Percentiles rank a stretch among this genome's conserved stretches.
Conservation (phyloP, 352 stramenopile genomes). For the Pythium plurisporium region DNA sequence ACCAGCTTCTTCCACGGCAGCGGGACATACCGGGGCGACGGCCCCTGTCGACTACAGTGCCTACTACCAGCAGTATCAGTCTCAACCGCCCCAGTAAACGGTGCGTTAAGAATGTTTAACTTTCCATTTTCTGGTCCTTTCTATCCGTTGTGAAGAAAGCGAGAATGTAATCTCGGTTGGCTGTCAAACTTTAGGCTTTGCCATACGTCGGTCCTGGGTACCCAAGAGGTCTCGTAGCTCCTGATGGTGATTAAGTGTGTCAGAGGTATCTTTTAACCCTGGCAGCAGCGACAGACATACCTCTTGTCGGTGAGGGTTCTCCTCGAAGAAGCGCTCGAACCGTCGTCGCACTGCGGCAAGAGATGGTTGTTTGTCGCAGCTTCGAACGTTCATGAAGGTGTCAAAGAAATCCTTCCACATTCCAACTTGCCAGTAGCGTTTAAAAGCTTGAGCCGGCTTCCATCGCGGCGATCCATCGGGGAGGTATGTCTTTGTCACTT, state of each 20-base stretch:
- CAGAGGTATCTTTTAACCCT: too few species aligned
- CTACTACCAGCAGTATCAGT: conserved; percentile 24
- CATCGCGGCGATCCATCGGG: conserved; percentile 30
- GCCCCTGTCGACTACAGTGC: conserved; percentile 20
- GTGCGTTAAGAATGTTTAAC: not conserved
- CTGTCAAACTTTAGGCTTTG: conserved; percentile 33
- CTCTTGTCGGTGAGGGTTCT: conserved; percentile 37
- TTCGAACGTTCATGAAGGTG: conserved; percentile 63
- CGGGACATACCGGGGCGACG: not conserved
- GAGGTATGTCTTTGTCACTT: conserved; percentile 35
- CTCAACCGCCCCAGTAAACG: conserved; percentile 14
- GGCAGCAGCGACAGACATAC: conserved; percentile 16
- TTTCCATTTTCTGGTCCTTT: not conserved
- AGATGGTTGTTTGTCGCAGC: conserved; percentile 61
- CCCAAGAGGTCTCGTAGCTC: conserved; percentile 47
- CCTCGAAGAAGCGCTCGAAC: conserved; percentile 53
- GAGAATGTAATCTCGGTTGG: not conserved
- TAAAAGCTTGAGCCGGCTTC: conserved; percentile 52
- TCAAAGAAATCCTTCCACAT: conserved; percentile 78
- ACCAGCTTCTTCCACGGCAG: not conserved
- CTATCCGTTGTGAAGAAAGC: not conserved
- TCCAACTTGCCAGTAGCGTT: conserved; percentile 74
- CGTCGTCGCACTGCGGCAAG: conserved; percentile 35
- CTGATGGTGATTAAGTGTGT: too few species aligned
- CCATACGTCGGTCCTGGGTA: conserved; percentile 51